These are phyloP conservation scores for Globisporangium barbulae DNA, from an alignment of 352 stramenopile genomes.

Conservation along the genomic window DNA sequence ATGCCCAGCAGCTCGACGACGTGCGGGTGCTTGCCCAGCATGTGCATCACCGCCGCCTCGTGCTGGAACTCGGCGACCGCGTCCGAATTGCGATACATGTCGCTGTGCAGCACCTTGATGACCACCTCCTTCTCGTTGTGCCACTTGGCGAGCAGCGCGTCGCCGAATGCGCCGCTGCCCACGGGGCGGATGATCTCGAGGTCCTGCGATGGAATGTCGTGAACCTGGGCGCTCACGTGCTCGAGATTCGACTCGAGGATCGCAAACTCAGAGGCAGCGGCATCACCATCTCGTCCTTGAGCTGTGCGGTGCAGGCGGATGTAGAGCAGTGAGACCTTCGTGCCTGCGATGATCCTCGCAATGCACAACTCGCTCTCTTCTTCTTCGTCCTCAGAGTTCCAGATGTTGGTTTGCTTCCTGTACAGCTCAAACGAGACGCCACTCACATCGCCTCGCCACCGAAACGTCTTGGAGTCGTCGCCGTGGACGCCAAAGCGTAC, in stretches of 20 bases:
- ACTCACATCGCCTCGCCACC: slow-evolving; percentile 56
- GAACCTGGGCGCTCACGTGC: slow-evolving; percentile 39
- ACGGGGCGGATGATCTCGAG: slow-evolving; percentile 56
- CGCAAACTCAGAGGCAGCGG: slow-evolving; percentile 18
- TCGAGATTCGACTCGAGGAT: slow-evolving; percentile 42
- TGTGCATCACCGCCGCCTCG: slow-evolving; percentile 69
- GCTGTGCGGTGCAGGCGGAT: slow-evolving; percentile 37
- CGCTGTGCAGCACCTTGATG: slow-evolving; percentile 52
- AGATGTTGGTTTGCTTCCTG: slow-evolving; percentile 20
- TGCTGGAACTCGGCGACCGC: slow-evolving; percentile 55
- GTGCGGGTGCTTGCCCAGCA: slow-evolving; percentile 71
- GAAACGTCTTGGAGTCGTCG: slow-evolving; percentile 58
- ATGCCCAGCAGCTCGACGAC: slow-evolving; percentile 66
- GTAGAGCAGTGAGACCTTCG: slow-evolving; percentile 61
- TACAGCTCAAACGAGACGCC: slow-evolving; percentile 60
- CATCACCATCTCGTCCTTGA: slow-evolving; percentile 8
- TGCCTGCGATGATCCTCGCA: slow-evolving; percentile 49
- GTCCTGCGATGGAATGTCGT: slow-evolving; percentile 44
- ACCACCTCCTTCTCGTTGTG: slow-evolving; percentile 53
- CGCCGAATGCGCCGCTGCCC: slow-evolving; percentile 62
- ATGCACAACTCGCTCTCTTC: slow-evolving; percentile 38
- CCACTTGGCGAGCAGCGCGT: slow-evolving; percentile 61
- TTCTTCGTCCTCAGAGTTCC: slow-evolving; percentile 18
- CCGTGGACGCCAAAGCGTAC: slow-evolving; percentile 34
- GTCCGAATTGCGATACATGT: slow-evolving; percentile 41